Base-by-base conservation (phyloP, 495 filamentous ascomycete genomes). In the Pyrenula aspistea region DNA sequence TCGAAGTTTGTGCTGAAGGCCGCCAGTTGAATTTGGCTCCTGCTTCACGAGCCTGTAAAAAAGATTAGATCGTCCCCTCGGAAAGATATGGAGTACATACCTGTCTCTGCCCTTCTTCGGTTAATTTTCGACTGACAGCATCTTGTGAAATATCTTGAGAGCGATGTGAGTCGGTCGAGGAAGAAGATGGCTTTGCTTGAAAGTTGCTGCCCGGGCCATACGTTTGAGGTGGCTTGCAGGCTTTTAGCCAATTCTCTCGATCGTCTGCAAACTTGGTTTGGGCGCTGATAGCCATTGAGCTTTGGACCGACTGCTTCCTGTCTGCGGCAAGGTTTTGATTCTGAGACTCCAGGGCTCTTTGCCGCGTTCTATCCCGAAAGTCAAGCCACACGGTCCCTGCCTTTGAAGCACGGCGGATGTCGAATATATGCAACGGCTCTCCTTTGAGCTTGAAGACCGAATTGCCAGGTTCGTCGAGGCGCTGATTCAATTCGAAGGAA, bases 401-500 rank as follows among this genome's bases (percentile, higher is more conserved):
- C n/a, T 24, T 20, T 4, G 50, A 75, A 48, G 70, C 71, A 48
- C 72, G 71, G 60, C 70, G 70, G 55, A 77, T 75, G 50, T 77
- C 73, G 61, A 77, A 77, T 42, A 76, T 60, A 60, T 77, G 74
- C 62, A 75, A 71, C 11, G 70, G 65, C 36, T 52, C 57, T 31
- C 50, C 22, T 24, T 20, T 24, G 53, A 22, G 47, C 36, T 15
- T 36, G 36, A 24, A 36, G 42, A 24, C 10, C 57, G 62, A 51
- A 67, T 22, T 48, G 51, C 21, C 10, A 11, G 73, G 68, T 54
- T 80, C 77, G n/a, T 76, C 71, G 10, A 80, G 68, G 22, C 74
- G 72, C 53, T 80, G 72, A 22, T 65, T 68, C 25, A 80, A 73
- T 56, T 80, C 77, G 24, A 75, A 65, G 51, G 75, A 73, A 10